phyloP scores from a whole-genome alignment of 2,329 filamentous ascomycete genomes.

The Diaporthe helianthi region DNA sequence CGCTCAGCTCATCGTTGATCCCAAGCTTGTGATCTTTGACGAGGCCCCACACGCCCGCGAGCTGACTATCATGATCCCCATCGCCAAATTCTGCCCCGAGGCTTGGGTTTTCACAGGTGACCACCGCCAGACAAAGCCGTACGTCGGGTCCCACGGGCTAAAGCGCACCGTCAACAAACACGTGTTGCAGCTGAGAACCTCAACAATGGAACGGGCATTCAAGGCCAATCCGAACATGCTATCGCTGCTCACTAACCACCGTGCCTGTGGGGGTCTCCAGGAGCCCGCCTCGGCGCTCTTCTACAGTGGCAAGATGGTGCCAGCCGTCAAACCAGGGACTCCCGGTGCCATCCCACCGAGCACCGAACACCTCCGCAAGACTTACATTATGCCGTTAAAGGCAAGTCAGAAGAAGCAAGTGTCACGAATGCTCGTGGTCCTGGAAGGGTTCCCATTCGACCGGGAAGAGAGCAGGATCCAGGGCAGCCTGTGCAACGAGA shows the following conservation, averaged over 20 bases:
- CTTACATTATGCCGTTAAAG: conserved; percentile 16
- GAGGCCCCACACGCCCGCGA: conserved; percentile 17
- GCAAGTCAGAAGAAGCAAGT: background rate
- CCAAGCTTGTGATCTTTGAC: conserved; percentile 4
- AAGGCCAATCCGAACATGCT: too few relatives aligned
- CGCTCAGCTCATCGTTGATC: fast-evolving
- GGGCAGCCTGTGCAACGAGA: background rate
- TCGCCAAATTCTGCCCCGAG: background rate
- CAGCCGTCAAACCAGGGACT: background rate
- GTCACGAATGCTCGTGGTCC: background rate
- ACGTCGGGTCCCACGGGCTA: background rate
- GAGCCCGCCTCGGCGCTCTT: background rate
- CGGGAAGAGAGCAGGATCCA: background rate
- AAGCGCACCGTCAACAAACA: background rate
- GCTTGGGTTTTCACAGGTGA: conserved; percentile 13
- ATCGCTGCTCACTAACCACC: conserved; percentile 10
- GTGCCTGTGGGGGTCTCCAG: background rate
- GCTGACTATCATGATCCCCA: background rate
- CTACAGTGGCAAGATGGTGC: background rate
- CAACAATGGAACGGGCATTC: conserved; percentile 3
- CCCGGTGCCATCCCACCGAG: background rate
- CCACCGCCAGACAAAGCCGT: background rate
- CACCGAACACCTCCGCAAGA: background rate
- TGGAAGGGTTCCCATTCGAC: background rate
- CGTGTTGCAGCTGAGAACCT: background rate